phyloP scores from a whole-genome alignment of 768 basidiomycete genomes.

The Mycena sanguinolenta region DNA sequence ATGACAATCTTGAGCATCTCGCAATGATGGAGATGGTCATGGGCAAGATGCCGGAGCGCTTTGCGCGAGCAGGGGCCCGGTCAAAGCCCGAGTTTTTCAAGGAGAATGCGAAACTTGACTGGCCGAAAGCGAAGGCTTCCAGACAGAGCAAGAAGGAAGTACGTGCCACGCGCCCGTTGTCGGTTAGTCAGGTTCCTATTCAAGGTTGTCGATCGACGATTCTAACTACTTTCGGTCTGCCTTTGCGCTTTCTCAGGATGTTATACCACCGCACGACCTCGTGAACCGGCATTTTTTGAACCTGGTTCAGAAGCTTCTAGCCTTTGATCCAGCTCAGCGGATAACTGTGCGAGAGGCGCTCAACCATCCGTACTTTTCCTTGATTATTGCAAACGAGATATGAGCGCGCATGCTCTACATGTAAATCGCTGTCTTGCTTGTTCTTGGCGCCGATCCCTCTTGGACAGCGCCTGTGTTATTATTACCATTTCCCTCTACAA shows the following conservation, averaged over 20 bases:
- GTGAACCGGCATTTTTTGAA: conserved; percentile 88
- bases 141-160: conserved; percentile 96
- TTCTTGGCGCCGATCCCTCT: conserved; percentile 38
- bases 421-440: conserved; percentile 44
- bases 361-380: conserved; percentile 86
- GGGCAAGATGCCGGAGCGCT: conserved; percentile 95
- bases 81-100: conserved; percentile 96
- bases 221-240: conserved; percentile 26
- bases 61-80: conserved; percentile 79
- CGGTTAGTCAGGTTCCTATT: conserved; percentile 63
- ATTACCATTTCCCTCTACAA: conserved; percentile 39
- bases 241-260: conserved; percentile 66
- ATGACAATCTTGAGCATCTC: conserved; percentile 98
- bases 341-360: conserved; percentile 91
- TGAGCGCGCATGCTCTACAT: conserved; percentile 51
- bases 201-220: conserved; percentile 20
- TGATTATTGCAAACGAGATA: conserved; percentile 77
- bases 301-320: conserved; percentile 87
- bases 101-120: conserved; percentile 86
- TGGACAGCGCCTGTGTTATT: conserved; percentile 44
- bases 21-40: conserved; percentile 99
- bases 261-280: conserved; percentile 82
- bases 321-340: conserved; percentile 91
- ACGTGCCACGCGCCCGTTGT: conserved; percentile 81
- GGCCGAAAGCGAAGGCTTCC: conserved; percentile 90